Evolutionary conservation across 2,329 filamentous ascomycete species (phyloP), one percentile per base, ranked within the genome.

Genomic region (Fusarium decemcellulare): DNA sequence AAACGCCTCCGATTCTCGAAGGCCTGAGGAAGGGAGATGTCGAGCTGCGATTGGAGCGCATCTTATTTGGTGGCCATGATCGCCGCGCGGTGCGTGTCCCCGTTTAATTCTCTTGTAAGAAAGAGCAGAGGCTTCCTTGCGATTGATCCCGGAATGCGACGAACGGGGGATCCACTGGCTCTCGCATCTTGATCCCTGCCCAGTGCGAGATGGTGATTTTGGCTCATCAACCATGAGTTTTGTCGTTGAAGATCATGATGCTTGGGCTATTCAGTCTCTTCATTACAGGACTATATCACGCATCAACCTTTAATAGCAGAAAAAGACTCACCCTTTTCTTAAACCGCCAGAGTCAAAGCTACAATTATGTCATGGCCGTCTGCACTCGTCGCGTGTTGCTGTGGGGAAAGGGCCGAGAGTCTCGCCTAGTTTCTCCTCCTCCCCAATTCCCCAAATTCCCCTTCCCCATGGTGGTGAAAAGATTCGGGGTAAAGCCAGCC

Each of bases 391-490:
- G 55, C 52, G 15, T 65, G 65, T 60, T 64, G 58, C 59, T 67
- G 68, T 66, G 71, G 72, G 71, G 72, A 74, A 74, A 72, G 71
- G 65, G 23, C 72, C 67, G 62, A 74, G 69, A 70, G 23, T 59
- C 23, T 39, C 40, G 65, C 69, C 65, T 66, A 68, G 67, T 40
- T 47, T 46, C 23, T 37, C 52, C 46, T 43, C 48, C 23, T 50
- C 57, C 56, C 50, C 37, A 43, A 30, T 54, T 60, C 66, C 66
- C 56, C 66, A 32, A 69, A 56, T 67, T 67, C 52, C 56, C 55
- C 54, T 60, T 69, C 68, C 61, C 67, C 70, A 55, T 61, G 42
- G 59, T 44, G 40, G 37, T 55, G 44, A 30, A 36, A 34, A 37
- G 42, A 27, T 61, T 72, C 62, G 70, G 72, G 70, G 70, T 64